These are phyloP conservation scores for Cyclaneusma minus DNA, from an alignment of 2,329 filamentous ascomycete species.

Conservation along the genomic window DNA sequence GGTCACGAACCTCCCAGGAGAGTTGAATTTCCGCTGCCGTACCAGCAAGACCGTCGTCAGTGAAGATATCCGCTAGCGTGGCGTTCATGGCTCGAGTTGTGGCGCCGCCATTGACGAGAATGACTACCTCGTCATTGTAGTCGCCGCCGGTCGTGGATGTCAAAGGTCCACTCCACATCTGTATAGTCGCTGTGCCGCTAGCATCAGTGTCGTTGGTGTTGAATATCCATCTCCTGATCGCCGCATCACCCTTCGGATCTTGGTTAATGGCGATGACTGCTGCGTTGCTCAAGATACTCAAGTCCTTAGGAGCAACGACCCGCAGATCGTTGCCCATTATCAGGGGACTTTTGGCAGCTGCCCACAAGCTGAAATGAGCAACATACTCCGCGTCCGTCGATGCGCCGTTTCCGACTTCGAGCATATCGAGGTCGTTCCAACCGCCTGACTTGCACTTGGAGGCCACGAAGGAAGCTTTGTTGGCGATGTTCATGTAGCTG, in stretches of 20 bases:
- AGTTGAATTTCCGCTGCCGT: slow-evolving; percentile 24
- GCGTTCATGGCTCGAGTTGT: slow-evolving; percentile 28
- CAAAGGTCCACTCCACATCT: slow-evolving; percentile 32
- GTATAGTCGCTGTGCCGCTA: slow-evolving; percentile 28
- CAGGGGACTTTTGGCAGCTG: slow-evolving; percentile 14
- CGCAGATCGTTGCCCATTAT: slow-evolving; percentile 18
- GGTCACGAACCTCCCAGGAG: slow-evolving; percentile 35
- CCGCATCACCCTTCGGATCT: slow-evolving; percentile 22
- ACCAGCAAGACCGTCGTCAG: slow-evolving; percentile 26
- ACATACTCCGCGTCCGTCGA: slow-evolving; percentile 22
- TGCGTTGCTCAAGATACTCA: slow-evolving; percentile 24
- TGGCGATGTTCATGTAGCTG: slow-evolving; percentile 16
- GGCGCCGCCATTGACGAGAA: slow-evolving; percentile 32
- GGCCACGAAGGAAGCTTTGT: slow-evolving; percentile 15
- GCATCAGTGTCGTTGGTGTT: slow-evolving; percentile 23
- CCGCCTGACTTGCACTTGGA: slow-evolving; percentile 16
- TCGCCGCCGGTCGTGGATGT: slow-evolving; percentile 25
- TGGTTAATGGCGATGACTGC: slow-evolving; percentile 28
- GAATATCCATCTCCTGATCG: slow-evolving; percentile 28
- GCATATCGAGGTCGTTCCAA: slow-evolving; percentile 19
- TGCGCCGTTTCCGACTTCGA: slow-evolving; percentile 21
- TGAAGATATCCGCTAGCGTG: slow-evolving; percentile 35
- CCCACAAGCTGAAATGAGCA: slow-evolving; percentile 17
- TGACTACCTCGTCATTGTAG: slow-evolving; percentile 25
- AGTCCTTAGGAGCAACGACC: slow-evolving; percentile 16